Evolutionary conservation across 352 stramenopile genomes (phyloP).

Genomic region (Phytophthora brassicae): DNA sequence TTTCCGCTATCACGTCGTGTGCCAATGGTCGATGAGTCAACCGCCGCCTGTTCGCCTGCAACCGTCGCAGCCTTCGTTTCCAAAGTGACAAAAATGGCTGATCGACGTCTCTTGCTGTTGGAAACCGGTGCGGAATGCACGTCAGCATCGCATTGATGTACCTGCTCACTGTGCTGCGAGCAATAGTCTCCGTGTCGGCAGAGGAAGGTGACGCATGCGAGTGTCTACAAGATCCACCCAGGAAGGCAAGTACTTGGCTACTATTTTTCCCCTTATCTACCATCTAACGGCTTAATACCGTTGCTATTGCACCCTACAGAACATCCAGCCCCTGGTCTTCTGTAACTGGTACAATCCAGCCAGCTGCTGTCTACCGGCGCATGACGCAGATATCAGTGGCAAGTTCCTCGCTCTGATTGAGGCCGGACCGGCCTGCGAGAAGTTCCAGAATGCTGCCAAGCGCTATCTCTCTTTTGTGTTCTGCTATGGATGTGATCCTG

Average conservation of each 20-base stretch:
- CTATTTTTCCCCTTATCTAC: neutral
- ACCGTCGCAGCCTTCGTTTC: constrained; percentile 1
- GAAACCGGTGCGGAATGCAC: constrained; percentile 15
- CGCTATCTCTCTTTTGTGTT: constrained; percentile 47
- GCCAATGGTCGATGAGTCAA: neutral
- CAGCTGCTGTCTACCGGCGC: constrained; percentile 69
- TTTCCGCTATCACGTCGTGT: no score
- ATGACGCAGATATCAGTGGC: constrained; percentile 62
- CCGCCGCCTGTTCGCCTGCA: constrained; percentile 21
- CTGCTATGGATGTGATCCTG: constrained; percentile 50
- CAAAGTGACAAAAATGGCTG: constrained; percentile 8
- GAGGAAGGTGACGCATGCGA: constrained; percentile 19
- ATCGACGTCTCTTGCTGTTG: constrained; percentile 7
- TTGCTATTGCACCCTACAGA: constrained; percentile 37
- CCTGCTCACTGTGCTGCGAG: constrained; percentile 7
- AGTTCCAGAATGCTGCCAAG: constrained; percentile 73
- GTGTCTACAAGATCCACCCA: constrained; percentile 30
- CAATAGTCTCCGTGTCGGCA: neutral
- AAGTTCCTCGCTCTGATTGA: constrained; percentile 68
- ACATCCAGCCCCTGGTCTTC: constrained; percentile 60
- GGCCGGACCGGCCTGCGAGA: constrained; percentile 60
- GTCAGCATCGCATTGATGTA: constrained; percentile 3
- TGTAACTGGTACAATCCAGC: constrained; percentile 70
- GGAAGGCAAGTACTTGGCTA: constrained; percentile 16
- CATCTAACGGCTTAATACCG: constrained; percentile 9